A percentile compares a stretch with the other conserved stretches of the same genome.
Evolutionary conservation across 306 rosid genomes (phyloP).

Genomic region (Lotus japonicus): DNA sequence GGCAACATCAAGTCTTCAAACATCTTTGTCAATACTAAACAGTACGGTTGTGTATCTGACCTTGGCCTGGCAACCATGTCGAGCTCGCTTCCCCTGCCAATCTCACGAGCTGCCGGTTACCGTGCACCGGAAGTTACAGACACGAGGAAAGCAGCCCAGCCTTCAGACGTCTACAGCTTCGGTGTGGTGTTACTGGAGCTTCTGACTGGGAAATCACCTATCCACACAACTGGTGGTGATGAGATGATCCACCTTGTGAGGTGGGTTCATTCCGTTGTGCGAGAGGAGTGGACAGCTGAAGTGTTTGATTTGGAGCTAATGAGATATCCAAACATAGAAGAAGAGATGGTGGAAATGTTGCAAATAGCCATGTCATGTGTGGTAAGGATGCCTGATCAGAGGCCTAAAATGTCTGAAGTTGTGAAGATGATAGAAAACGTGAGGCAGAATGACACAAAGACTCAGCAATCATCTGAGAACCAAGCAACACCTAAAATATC

Average conservation of each 20-base stretch:
- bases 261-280: constrained; percentile 89
- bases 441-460: constrained; percentile 39
- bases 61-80: constrained; percentile 64
- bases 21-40: constrained; percentile 50
- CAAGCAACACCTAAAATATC: background rate
- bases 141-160: constrained; percentile 66
- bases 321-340: constrained; percentile 77
- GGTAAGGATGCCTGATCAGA: constrained; percentile 75
- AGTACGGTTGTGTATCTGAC: constrained; percentile 69
- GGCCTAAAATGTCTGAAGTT: constrained; percentile 61
- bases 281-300: constrained; percentile 92
- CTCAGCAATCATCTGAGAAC: constrained; percentile 30
- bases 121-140: constrained; percentile 85
- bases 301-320: constrained; percentile 77
- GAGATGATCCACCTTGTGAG: constrained; percentile 79
- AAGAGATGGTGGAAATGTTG: constrained; percentile 86
- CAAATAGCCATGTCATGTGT: constrained; percentile 89
- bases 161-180: constrained; percentile 77
- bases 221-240: constrained; percentile 74
- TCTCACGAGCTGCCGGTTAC: constrained; percentile 80
- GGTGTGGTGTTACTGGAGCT: constrained; percentile 82
- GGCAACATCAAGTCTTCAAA: constrained; percentile 75
- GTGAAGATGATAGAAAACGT: constrained; percentile 66
- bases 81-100: constrained; percentile 62
- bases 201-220: constrained; percentile 81